Evolutionary conservation across 441 rosid species (phyloP), one percentile per base, ranked within the genome.

Genomic region (Erodium chrysanthum): DNA sequence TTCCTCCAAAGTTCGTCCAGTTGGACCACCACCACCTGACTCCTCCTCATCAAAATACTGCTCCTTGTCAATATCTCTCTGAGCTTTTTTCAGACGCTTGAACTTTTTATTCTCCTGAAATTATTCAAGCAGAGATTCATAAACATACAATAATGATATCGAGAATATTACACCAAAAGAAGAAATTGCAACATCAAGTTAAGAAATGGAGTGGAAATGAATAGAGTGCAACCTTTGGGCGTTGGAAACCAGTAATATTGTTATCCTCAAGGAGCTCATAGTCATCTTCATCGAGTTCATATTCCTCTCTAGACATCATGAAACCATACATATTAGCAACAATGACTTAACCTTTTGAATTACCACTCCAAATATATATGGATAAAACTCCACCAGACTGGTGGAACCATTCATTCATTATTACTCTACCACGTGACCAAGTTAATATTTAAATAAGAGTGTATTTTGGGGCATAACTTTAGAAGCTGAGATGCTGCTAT

Each of bases 241-340:
- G 81, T 62, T 80, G 74, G 84, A 78, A 61, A 78, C 88, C 77
- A 61, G 73, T 73, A 74, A 85, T 89, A 71, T 94, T 85, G 75
- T 90, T 92, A 68, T 95, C 99, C 66, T 92, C 86, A 58, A 95
- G 96, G 50, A 95, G 98, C 75, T 88, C 92, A 65, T 95, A 95
- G 67, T 95, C 99, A 69, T 95, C 99, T 77, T 95, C 99, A 72
- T 92, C 99, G 56, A 95, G 99, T 58, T 78, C 88, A 73, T 87
- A 91, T 70, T 79, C 76, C 71, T 87, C 96, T 78, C 98, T 92
- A 70, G 29, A 60, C 60, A 18, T 17, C 23, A 54, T 18, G 20
- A 54, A 17, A 54, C 23, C 60, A 20, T 17, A 18, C 17, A 15
- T 54, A 20, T 54, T 17, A 54, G 20, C 18, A 20, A 54, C 60